phyloP scores from a whole-genome alignment of 164 flowering plant species.

The Piper longum region DNA sequence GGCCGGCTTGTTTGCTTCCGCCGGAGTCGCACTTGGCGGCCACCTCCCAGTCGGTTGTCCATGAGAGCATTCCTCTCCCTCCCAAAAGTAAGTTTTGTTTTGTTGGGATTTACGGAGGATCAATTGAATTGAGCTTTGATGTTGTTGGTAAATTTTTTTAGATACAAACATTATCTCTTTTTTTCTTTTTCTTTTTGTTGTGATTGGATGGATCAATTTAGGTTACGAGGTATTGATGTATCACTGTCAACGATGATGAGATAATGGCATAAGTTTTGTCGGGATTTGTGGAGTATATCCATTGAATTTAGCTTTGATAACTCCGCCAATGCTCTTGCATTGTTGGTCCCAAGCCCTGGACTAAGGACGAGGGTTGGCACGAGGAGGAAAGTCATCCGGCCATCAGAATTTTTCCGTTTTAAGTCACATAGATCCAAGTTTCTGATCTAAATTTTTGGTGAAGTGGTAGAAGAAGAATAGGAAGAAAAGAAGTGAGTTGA shows the following conservation, averaged over 20 bases:
- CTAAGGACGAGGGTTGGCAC: too few relatives aligned
- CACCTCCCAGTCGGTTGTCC: slow-evolving; percentile 8
- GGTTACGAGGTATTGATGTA: not conserved
- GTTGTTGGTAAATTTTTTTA: not conserved
- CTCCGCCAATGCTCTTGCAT: too few relatives aligned
- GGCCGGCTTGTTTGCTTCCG: slow-evolving; percentile 67
- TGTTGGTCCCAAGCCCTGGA: too few relatives aligned
- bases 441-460: too few relatives aligned
- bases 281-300: too few relatives aligned
- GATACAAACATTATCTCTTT: not conserved
- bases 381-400: too few relatives aligned
- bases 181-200: not conserved
- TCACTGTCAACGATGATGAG: not conserved
- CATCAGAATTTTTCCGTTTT: too few relatives aligned
- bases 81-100: slow-evolving; percentile 21
- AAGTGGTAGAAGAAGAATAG: too few relatives aligned
- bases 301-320: too few relatives aligned
- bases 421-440: too few relatives aligned
- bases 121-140: not conserved
- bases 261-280: too few relatives aligned
- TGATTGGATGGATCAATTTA: not conserved
- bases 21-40: slow-evolving; percentile 10
- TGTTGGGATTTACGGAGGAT: not conserved
- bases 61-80: slow-evolving; percentile 12
- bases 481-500: too few relatives aligned